Evolutionary conservation across 2,329 filamentous ascomycete species (phyloP), one percentile per base, ranked within the genome.

Genomic region (Ceratocystis eucalypticola): DNA sequence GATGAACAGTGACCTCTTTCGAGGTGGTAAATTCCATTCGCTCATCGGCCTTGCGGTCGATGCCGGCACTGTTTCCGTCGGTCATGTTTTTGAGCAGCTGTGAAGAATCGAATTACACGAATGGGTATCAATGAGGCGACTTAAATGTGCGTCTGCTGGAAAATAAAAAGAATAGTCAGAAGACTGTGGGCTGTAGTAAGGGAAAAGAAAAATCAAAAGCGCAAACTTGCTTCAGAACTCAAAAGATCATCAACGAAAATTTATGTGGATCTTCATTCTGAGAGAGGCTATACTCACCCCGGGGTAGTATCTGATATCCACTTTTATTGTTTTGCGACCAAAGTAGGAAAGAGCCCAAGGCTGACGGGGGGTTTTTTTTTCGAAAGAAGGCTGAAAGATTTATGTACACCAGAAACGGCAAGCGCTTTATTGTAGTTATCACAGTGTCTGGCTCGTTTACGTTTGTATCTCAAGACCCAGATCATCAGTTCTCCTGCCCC

Each of bases 1-100:
- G 91, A 73, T 93, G 91, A 67, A 94, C 94, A 1, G 89, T 94
- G 69, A 97, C 93, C 82, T 97, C 94, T 79, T 96, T 96, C 70
- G 93, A 96, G 76, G 94, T 99, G 70, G 88, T 88, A 77, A 99
- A 97, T 80, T 97, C 93, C 87, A 97, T 96, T 77, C 90, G 87
- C 82, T 96, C 92, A 77, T 97, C 94, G 70, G 87, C 86, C 79
- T 92, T 92, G 79, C 90, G 88, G 78, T 99, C 93, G 75, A 97
- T 86, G 69, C 82, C 83, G 70, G 79, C 79, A 63, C 72, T 69
- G 28, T 66, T 70, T 68, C 68, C 86, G 77, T 97, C 93, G 70
- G 92, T 91, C 94, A 97, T 99, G 3, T 41, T 41, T 41, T 15
- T 41, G 12, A 41, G 37, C 37, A 41, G 12, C 37, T 15, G 37